Evolutionary conservation across 306 rosid genomes (phyloP).

Genomic region (Bauhinia variegata): DNA sequence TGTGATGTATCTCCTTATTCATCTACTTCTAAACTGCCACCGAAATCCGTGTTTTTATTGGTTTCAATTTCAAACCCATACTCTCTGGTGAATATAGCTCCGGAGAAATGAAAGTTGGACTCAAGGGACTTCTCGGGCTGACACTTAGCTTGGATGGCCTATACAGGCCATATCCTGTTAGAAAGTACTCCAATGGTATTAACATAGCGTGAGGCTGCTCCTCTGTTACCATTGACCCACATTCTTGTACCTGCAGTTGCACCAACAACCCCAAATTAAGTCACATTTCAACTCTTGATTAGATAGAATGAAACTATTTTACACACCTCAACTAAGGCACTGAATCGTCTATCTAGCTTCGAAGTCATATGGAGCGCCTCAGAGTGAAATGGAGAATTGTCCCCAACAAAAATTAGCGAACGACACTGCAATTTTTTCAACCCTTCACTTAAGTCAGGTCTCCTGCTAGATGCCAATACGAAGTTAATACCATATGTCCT

Average conservation of each 20-base stretch:
- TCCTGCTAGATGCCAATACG: constrained; percentile 53
- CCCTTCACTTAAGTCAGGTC: constrained; percentile 74
- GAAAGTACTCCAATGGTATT: constrained; percentile 90
- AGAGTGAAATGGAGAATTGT: constrained; percentile 75
- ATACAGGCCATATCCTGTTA: constrained; percentile 89
- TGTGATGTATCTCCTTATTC: constrained; percentile 25
- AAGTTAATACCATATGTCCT: constrained; percentile 12
- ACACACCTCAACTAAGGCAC: constrained; percentile 91
- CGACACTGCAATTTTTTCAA: constrained; percentile 82
- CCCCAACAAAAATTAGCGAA: constrained; percentile 89
- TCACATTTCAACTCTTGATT: neutral
- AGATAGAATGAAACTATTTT: constrained; percentile 11
- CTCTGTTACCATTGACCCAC: constrained; percentile 96
- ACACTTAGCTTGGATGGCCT: constrained; percentile 74
- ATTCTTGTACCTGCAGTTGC: constrained; percentile 82
- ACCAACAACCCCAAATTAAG: constrained; percentile 19
- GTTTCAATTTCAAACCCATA: constrained; percentile 98
- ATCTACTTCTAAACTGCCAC: constrained; percentile 39
- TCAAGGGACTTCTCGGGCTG: constrained; percentile 94
- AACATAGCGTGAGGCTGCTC: constrained; percentile 99
- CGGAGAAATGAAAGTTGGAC: constrained; percentile 86
- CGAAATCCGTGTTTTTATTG: constrained; percentile 78
- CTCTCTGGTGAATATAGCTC: constrained; percentile 98
- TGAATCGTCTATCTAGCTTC: constrained; percentile 78
- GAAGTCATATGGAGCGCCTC: constrained; percentile 88